Conservation (phyloP, 177 flowering plant genomes). For the Vitis hybrid region DNA sequence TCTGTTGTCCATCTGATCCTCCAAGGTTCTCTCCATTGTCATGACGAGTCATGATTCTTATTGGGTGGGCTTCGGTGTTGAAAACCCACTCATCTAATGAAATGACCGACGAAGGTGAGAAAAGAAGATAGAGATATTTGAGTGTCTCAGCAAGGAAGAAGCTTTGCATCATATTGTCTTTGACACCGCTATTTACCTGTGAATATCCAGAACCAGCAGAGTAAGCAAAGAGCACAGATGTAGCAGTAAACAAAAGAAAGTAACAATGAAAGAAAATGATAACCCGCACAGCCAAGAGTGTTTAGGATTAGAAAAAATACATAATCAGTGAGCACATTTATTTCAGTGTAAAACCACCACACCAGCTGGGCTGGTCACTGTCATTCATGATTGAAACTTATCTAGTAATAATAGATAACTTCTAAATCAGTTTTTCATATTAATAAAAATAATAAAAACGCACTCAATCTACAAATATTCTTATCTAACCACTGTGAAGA, state of each 20-base stretch:
- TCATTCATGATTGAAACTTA: too few species aligned
- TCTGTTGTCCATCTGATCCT: slow-evolving; percentile 28
- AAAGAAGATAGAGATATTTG: slow-evolving; percentile 87
- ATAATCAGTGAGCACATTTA: too few species aligned
- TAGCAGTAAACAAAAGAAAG: neutral
- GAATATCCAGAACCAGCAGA: slow-evolving; percentile 11
- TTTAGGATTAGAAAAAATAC: too few species aligned
- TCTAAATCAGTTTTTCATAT: too few species aligned
- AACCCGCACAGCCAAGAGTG: neutral
- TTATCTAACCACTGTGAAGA: too few species aligned
- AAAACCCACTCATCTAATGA: slow-evolving; percentile 93
- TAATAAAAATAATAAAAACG: too few species aligned
- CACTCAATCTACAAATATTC: too few species aligned
- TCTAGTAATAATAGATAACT: too few species aligned
- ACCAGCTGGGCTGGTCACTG: too few species aligned
- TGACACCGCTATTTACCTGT: slow-evolving; percentile 83
- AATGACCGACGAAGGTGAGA: slow-evolving; percentile 77
- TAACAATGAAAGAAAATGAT: neutral
- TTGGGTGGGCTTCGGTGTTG: slow-evolving; percentile 95
- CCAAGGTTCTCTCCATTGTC: slow-evolving; percentile 17
- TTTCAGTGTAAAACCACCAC: too few species aligned
- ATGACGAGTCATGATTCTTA: slow-evolving; percentile 58
- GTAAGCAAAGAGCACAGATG: neutral
- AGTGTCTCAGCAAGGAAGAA: slow-evolving; percentile 89
- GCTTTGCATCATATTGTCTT: slow-evolving; percentile 97